Evolutionary conservation across 2,329 filamentous ascomycete genomes (phyloP), one percentile per base, ranked within the genome.

Genomic region (Periglandula ipomoeae): DNA sequence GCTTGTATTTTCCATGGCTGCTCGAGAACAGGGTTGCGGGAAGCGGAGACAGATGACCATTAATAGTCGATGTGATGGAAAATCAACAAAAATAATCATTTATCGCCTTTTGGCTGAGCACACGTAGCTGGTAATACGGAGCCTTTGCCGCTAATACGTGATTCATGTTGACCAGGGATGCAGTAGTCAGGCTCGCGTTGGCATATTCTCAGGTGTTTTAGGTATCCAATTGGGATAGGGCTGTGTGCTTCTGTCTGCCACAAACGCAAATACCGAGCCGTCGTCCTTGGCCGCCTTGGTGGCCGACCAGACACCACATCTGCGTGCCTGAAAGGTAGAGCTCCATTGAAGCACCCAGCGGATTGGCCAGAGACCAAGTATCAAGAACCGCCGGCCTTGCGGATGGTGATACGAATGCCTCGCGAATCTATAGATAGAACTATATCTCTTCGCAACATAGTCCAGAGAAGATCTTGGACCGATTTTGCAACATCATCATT

Each of bases 161-260:
- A 52, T 44, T 47, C 44, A 46, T 49, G 43, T 32, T 24, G 46
- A 47, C 47, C 11, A 38, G 50, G 42, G 27, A 39, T 20, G 22
- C 13, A 35, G 15, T 11, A 27, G 19, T 23, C 15, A 30, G 22
- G 34, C 30, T n/a, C n/a, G n/a, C n/a, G n/a, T n/a, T n/a, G n/a
- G n/a, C n/a, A n/a, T n/a, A n/a, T n/a, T n/a, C n/a, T n/a, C n/a
- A n/a, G n/a, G n/a, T n/a, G n/a, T n/a, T n/a, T n/a, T n/a, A n/a
- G n/a, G n/a, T n/a, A n/a, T n/a, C n/a, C n/a, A n/a, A n/a, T n/a
- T n/a, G n/a, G n/a, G n/a, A n/a, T n/a, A n/a, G n/a, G n/a, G 30
- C 30, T 32, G 30, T 15, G 15, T 3, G 4, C 4, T 3, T 3
- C 27, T 32, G 27, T 32, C 10, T 32, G 27, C 30, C 11, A 11